Conservation (phyloP, 768 basidiomycete species). For the Naematelia aurantialba region DNA sequence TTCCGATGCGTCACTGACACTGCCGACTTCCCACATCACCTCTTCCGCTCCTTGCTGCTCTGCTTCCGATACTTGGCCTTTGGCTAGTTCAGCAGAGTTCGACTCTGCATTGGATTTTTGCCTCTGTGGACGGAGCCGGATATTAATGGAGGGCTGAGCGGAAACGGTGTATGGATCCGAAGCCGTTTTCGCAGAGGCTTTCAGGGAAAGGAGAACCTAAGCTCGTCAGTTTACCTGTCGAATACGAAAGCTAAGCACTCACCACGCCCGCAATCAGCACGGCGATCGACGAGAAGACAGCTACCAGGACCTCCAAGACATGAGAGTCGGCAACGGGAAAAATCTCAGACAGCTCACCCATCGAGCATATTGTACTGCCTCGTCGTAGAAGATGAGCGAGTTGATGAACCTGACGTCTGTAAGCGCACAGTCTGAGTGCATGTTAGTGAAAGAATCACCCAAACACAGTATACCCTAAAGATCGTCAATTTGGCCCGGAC, state of each 20-base stretch:
- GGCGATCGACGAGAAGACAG: conserved; percentile 79
- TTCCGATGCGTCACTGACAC: conserved; percentile 18
- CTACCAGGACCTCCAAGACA: conserved; percentile 57
- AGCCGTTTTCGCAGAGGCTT: conserved; percentile 52
- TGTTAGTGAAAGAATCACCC: conserved; percentile 20
- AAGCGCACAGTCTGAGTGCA: background rate
- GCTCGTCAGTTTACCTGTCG: background rate
- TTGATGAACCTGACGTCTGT: conserved; percentile 57
- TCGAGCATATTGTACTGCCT: conserved; percentile 75
- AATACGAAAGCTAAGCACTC: conserved; percentile 9
- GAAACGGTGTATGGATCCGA: conserved; percentile 39
- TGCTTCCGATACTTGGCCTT: background rate
- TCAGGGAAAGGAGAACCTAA: conserved; percentile 75
- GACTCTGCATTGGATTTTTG: conserved; percentile 5
- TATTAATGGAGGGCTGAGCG: conserved; percentile 18
- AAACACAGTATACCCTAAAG: conserved; percentile 37
- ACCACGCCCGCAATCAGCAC: conserved; percentile 83
- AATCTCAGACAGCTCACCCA: conserved; percentile 57
- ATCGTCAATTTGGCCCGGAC: background rate
- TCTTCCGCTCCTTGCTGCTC: conserved; percentile 2
- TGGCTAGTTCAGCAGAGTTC: conserved; percentile 1
- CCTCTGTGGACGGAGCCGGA: conserved; percentile 21
- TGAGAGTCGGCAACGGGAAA: background rate
- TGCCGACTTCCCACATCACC: conserved; percentile 28
- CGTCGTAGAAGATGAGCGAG: conserved; percentile 72